These are phyloP conservation scores for Yarrowia phangngaensis DNA, from an alignment of 805 yeast species.

Conservation along the genomic window DNA sequence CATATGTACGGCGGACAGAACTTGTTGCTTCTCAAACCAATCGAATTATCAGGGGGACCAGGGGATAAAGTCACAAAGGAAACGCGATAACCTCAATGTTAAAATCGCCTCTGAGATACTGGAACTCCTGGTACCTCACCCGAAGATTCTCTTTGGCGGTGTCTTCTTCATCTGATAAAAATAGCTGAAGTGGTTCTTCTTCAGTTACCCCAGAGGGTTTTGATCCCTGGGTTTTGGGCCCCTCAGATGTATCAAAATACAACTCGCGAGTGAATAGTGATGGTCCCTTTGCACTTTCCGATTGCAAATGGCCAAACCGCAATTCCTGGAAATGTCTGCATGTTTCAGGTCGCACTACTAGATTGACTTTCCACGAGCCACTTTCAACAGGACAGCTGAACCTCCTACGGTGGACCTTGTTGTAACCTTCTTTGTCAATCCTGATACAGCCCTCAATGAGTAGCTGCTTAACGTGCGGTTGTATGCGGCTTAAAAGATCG, in stretches of 20 bases:
- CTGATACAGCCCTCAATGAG: slow-evolving; percentile 13
- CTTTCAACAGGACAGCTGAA: neutral
- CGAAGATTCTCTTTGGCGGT: slow-evolving; percentile 14
- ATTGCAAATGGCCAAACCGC: slow-evolving; percentile 2
- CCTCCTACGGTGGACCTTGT: slow-evolving; percentile 9
- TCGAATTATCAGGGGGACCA: no score
- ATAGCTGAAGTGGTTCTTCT: no score
- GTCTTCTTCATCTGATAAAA: slow-evolving; percentile 10
- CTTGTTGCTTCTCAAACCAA: no score
- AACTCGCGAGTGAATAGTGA: slow-evolving; percentile 10
- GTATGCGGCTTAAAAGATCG: slow-evolving; percentile 1
- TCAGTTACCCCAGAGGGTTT: no score
- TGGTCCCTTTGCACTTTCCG: slow-evolving; percentile 7
- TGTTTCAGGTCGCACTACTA: slow-evolving; percentile 1
- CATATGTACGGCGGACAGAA: no score
- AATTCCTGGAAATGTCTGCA: slow-evolving; percentile 16
- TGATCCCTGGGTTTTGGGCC: no score
- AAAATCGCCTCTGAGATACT: slow-evolving; percentile 1
- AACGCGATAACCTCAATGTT: neutral
- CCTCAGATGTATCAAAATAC: slow-evolving; percentile 7
- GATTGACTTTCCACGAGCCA: neutral
- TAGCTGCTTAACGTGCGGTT: neutral
- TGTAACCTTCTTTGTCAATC: slow-evolving; percentile 9
- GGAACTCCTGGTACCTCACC: slow-evolving; percentile 2
- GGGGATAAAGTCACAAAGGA: no score